These are phyloP conservation scores for Neofusicoccum umdonicola DNA, from an alignment of 2,329 filamentous ascomycete species.

Conservation along the genomic window DNA sequence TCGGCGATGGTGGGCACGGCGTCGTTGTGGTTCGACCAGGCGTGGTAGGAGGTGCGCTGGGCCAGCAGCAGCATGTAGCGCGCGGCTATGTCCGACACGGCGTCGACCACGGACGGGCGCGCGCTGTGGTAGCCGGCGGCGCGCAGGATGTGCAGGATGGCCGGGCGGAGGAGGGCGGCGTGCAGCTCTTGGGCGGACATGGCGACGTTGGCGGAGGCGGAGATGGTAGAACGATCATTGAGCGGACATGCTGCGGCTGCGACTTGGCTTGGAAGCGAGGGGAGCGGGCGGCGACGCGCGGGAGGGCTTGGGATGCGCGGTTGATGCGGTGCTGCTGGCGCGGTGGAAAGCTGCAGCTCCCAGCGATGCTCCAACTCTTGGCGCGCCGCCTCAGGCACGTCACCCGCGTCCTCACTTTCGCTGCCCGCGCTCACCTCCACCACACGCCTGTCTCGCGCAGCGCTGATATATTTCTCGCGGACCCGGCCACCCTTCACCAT, in stretches of 20 bases:
- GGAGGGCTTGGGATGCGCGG: not conserved
- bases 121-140: conserved; percentile 86
- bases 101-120: conserved; percentile 77
- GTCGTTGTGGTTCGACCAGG: conserved; percentile 66
- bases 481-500: not conserved
- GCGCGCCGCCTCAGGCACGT: conserved; percentile 4
- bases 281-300: not conserved
- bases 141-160: conserved; percentile 85
- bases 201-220: conserved; percentile 16
- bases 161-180: conserved; percentile 80
- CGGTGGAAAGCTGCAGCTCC: conserved; percentile 10
- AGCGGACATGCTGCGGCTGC: not conserved
- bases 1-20: conserved; percentile 68
- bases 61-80: conserved; percentile 77
- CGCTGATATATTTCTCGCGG: not conserved
- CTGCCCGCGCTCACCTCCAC: not conserved
- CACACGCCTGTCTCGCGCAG: not conserved
- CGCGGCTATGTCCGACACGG: conserved; percentile 80
- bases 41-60: conserved; percentile 68
- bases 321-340: not conserved
- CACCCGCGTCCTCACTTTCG: conserved; percentile 8
- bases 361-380: not conserved
- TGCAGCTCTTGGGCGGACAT: conserved; percentile 47
- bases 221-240: conserved; percentile 1
- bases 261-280: not conserved